phyloP scores from a whole-genome alignment of 306 rosid genomes.

The Acacia confusa region DNA sequence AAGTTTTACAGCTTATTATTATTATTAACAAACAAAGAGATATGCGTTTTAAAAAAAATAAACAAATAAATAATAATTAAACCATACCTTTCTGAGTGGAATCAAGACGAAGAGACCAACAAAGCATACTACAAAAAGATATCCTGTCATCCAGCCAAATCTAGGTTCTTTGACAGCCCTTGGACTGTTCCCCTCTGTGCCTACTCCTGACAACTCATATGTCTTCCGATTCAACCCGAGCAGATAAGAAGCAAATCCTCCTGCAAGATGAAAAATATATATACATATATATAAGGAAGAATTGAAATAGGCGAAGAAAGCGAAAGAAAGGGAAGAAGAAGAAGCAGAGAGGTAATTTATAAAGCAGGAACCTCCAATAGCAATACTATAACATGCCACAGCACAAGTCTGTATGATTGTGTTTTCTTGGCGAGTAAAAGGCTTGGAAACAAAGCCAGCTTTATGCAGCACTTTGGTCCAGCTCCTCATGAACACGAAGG shows the following conservation, averaged over 20 bases:
- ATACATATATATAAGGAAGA: neutral
- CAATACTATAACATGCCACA: constrained; percentile 87
- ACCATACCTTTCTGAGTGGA: constrained; percentile 85
- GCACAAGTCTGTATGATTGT: constrained; percentile 92
- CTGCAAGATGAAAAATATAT: constrained; percentile 32
- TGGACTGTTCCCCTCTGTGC: constrained; percentile 60
- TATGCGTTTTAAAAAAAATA: neutral
- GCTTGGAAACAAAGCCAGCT: constrained; percentile 66
- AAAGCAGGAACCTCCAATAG: constrained; percentile 59
- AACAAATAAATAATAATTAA: neutral
- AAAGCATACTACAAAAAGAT: constrained; percentile 85
- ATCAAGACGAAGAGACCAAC: constrained; percentile 91
- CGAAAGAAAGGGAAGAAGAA: neutral
- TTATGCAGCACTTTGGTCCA: constrained; percentile 66
- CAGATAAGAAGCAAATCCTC: constrained; percentile 90
- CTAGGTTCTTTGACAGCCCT: constrained; percentile 69
- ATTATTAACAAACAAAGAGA: neutral
- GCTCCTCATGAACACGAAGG: constrained; percentile 62
- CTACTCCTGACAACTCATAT: constrained; percentile 74
- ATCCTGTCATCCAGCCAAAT: constrained; percentile 85
- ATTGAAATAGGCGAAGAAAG: neutral
- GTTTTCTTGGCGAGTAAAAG: constrained; percentile 89
- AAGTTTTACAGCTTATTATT: neutral
- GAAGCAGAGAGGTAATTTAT: neutral
- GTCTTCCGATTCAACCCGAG: constrained; percentile 79